Conservation (phyloP, 106 monocot species). For the Allium sativum region DNA sequence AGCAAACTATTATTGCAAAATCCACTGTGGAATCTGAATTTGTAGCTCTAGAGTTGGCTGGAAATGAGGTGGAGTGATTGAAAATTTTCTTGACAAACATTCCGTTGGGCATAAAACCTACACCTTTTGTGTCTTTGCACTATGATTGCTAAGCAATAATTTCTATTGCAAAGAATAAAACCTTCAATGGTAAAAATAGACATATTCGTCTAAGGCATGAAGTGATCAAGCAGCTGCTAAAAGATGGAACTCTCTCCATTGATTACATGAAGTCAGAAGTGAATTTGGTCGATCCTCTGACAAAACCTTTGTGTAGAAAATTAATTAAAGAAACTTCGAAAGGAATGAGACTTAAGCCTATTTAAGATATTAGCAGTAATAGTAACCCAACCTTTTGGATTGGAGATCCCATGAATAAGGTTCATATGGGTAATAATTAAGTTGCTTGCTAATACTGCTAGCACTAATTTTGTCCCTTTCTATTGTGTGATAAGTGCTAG, state of each 20-base stretch:
- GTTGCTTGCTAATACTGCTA: not conserved
- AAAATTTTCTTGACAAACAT: not conserved
- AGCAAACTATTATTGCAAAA: not conserved
- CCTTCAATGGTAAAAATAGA: conserved; percentile 3
- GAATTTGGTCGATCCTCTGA: too few species aligned
- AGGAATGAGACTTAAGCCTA: not conserved
- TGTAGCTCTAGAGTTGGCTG: not conserved
- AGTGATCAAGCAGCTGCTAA: too few species aligned
- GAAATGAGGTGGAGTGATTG: not conserved
- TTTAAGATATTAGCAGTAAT: not conserved
- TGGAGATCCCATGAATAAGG: too few species aligned
- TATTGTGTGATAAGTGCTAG: too few species aligned
- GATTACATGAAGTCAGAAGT: too few species aligned
- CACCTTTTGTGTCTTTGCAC: conserved; percentile 1
- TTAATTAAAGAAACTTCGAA: not conserved
- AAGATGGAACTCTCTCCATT: too few species aligned
- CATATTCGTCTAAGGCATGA: conserved; percentile 9
- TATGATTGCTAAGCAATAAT: not conserved
- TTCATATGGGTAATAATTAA: not conserved
- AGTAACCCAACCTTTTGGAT: not conserved
- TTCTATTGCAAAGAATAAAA: not conserved
- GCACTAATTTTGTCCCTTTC: too few species aligned
- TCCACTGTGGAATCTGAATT: not conserved
- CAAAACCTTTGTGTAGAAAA: not conserved
- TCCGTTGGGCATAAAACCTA: not conserved